These are phyloP conservation scores for Vitis hybrid DNA, from an alignment of 177 flowering plant genomes.

Conservation along the genomic window DNA sequence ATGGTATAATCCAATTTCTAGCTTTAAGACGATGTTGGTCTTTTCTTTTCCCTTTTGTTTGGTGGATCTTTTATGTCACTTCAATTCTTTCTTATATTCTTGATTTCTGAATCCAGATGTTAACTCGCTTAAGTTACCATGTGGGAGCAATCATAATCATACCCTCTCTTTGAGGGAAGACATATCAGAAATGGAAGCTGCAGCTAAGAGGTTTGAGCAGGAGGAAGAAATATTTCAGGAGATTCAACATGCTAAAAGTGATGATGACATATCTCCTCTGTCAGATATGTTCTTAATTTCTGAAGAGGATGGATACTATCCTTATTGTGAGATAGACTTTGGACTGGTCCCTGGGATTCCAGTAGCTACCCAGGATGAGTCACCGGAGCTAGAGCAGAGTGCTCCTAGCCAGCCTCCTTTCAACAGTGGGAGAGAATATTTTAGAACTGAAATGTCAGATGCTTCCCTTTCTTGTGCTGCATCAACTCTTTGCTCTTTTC, in stretches of 20 bases:
- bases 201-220: conserved; percentile 79
- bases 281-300: conserved; percentile 26
- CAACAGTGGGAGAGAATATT: conserved; percentile 2
- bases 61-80: neutral
- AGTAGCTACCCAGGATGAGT: conserved; percentile 6
- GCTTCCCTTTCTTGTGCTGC: conserved; percentile 32
- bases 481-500: conserved; percentile 27
- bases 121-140: conserved; percentile 45
- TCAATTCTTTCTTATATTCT: conserved; percentile 1
- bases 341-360: conserved; percentile 20
- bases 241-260: conserved; percentile 30
- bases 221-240: conserved; percentile 46
- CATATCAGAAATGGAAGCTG: conserved; percentile 72
- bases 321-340: conserved; percentile 58
- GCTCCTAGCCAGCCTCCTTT: conserved; percentile 3
- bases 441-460: conserved; percentile 23
- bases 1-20: conserved; percentile 49
- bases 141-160: conserved; percentile 39
- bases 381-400: conserved; percentile 14
- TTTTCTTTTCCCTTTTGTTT: neutral
- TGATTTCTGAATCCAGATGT: conserved; percentile 40
- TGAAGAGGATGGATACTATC: conserved; percentile 50
- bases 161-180: conserved; percentile 60
- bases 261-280: conserved; percentile 34
- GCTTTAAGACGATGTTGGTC: neutral